Percentiles rank a stretch among this genome's conserved stretches.
Evolutionary conservation across 495 filamentous ascomycete species (phyloP).

Genomic region (Aspergillus conjunctus): DNA sequence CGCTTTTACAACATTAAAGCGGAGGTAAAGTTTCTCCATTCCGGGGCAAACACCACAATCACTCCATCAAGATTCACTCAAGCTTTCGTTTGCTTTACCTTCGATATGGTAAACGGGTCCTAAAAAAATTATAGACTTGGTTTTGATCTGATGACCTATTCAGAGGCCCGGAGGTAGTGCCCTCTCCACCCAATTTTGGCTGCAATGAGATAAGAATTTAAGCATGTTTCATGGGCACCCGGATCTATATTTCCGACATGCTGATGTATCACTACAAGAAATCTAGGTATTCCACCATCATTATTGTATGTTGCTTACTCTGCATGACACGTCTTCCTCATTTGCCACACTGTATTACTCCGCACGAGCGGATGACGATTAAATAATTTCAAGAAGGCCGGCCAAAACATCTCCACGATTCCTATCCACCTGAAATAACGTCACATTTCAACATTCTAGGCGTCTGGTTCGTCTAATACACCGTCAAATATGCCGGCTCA

Average conservation of each 20-base stretch:
- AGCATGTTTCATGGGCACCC: too few relatives aligned
- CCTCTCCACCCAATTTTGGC: too few relatives aligned
- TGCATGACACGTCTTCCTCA: not conserved
- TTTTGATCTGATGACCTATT: not conserved
- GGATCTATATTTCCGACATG: not conserved
- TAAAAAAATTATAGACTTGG: not conserved
- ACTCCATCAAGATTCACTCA: not conserved
- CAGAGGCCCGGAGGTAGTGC: too few relatives aligned
- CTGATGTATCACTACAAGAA: not conserved
- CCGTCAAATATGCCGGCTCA: not conserved
- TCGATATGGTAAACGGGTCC: not conserved
- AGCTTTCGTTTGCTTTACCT: not conserved
- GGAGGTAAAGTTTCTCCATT: slow-evolving; percentile 12
- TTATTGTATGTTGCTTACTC: not conserved
- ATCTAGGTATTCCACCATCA: not conserved
- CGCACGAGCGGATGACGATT: not conserved
- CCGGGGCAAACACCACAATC: not conserved
- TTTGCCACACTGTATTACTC: not conserved
- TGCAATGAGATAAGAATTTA: too few relatives aligned
- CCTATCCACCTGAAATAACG: not conserved
- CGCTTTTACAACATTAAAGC: not conserved
- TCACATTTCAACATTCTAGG: not conserved
- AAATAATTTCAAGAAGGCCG: not conserved
- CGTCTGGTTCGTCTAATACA: not conserved
- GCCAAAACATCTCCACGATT: not conserved